Base-by-base conservation (phyloP, 306 rosid genomes). In the Citrullus amarus region DNA sequence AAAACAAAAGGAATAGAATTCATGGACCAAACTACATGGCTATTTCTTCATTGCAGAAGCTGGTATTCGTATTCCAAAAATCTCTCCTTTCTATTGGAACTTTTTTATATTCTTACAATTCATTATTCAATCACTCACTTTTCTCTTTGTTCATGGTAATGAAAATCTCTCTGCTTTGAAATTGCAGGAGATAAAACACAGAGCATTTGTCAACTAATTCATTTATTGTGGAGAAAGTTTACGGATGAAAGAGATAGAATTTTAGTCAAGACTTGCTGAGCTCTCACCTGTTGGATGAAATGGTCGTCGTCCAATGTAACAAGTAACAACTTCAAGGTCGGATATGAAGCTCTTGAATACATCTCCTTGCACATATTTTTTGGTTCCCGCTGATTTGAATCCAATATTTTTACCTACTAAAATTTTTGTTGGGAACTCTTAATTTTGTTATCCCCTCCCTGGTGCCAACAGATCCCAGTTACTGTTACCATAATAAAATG, bases 381-480 rank as follows among this genome's bases (percentile, higher is more conserved):
- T 78, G 8, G 36, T 80, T n/a, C 90, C 82, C 1, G 17, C 20
- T 79, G 86, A 78, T 62, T 87, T 66, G 15, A 72, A 84, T 32
- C 87, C 83, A 1, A 84, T 67, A 16, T 82, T 84, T 81, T 82
- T 73, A 85, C 91, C 85, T 3, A 50, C 15, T 30, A 84, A 72
- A 82, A 56, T 73, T 81, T 86, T 86, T 18, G 85, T 81, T 2
- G 86, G 86, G 56, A 88, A 88, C 87, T 2, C 16, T 16, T 54
- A 9, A 82, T 68, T 76, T 79, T 84, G 80, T 66, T 79, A 76
- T 62, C 82, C 91, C 77, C 81, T 83, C 88, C 88, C 85, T 22
- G 88, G 84, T 78, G 90, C 86, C 36, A 81, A 81, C 71, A 84
- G 88, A 78, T 83, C 90, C 87, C 90, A 81, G 18, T 65, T 88